Base-by-base conservation (phyloP, 176 grass and related monocot genomes). In the Raddia guianensis region DNA sequence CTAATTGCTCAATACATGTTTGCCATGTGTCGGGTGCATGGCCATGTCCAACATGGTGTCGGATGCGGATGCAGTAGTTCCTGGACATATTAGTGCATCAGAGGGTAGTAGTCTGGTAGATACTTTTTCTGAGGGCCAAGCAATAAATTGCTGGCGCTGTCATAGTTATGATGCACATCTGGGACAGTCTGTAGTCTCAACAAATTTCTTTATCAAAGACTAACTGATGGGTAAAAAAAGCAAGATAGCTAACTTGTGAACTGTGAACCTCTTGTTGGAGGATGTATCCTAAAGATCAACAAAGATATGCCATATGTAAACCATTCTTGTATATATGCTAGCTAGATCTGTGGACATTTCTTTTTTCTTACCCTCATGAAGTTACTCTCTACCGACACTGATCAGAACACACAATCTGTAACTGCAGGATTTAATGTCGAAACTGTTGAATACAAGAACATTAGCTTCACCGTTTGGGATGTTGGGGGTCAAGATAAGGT, bases 371-470 rank as follows among this genome's bases (percentile, higher is more conserved):
- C 42, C 9, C 32, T 6, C 8, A 3, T 70, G 40, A 47, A 15
- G 5, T 61, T 10, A 72, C 0, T 13, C 8, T 58, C 7, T 32
- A 37, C 19, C 5, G 6, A 14, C 35, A 19, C n/a, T 76, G 16
- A 72, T 44, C 1, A 49, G 85, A 51, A 72, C 4, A 67, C 20
- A 0, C 4, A 51, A 3, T 53, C 50, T 35, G 52, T 33, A 19
- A 67, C 12, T 82, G 66, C 87, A 89, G 87, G 87, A n/a, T 89
- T 89, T 66, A 89, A 89, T 71, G 87, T 89, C 0, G 87, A 89
- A 86, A 89, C 87, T 77, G 87, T 89, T 1, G 87, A 89, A 66
- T 89, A 89, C 87, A 89, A 89, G 83, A 89, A 89, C 87, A 89
- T 89, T 73, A 89, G 87, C 45, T 89, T 89, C 78, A 89, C 87